Conservation (phyloP, 805 yeast species). For the Cyberlindnera euphorbiiphila region DNA sequence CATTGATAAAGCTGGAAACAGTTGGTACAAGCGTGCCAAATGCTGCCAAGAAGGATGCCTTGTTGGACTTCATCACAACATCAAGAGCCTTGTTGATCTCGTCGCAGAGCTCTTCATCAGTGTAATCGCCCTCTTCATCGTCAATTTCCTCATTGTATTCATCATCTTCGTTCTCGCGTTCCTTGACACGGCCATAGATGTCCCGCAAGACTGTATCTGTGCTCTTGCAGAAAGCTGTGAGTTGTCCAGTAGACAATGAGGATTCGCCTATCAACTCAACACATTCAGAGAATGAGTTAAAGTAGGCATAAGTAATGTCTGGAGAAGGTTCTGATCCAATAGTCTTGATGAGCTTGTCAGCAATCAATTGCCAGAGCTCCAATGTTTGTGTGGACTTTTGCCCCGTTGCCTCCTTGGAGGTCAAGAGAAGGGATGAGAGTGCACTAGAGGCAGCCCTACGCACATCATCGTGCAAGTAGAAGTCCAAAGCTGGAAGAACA, state of each 20-base stretch:
- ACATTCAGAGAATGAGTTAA: slow-evolving; percentile 64
- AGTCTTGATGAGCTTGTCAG: slow-evolving; percentile 62
- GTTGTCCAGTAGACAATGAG: slow-evolving; percentile 51
- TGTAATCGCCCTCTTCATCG: slow-evolving; percentile 75
- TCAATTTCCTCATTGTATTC: slow-evolving; percentile 86
- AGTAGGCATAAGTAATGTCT: slow-evolving; percentile 76
- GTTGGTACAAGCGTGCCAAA: slow-evolving; percentile 65
- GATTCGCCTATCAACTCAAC: slow-evolving; percentile 64
- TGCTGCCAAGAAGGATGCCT: slow-evolving; percentile 54
- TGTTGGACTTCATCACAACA: slow-evolving; percentile 61
- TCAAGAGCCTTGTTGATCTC: slow-evolving; percentile 77
- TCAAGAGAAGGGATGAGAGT: slow-evolving; percentile 69
- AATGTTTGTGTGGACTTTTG: slow-evolving; percentile 54
- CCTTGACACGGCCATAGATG: slow-evolving; percentile 64
- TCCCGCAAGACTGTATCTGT: slow-evolving; percentile 61
- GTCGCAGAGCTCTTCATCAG: slow-evolving; percentile 87
- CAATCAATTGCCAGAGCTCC: slow-evolving; percentile 67
- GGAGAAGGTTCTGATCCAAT: slow-evolving; percentile 77
- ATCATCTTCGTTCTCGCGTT: slow-evolving; percentile 72
- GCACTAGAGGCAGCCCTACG: slow-evolving; percentile 86
- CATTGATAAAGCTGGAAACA: slow-evolving; percentile 55
- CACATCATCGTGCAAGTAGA: slow-evolving; percentile 91
- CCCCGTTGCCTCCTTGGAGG: slow-evolving; percentile 50
- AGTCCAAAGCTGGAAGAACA: slow-evolving; percentile 83
- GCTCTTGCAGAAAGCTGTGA: slow-evolving; percentile 54